These are phyloP conservation scores for Wickerhamomyces chaumierensis DNA, from an alignment of 805 yeast species.

Conservation along the genomic window DNA sequence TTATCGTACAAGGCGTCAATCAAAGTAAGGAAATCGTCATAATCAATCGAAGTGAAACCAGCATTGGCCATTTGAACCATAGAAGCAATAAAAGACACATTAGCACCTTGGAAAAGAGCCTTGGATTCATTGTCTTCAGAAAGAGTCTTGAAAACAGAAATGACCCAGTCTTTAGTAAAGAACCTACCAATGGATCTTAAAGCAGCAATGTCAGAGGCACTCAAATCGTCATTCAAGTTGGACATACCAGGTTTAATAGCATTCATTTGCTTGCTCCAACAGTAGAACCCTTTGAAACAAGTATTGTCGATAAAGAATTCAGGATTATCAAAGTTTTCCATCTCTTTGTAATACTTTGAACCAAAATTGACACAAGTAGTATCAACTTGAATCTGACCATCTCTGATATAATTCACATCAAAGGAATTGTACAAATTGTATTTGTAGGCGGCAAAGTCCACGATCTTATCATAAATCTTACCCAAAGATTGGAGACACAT, in stretches of 20 bases:
- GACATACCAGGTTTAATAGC: conserved; percentile 28
- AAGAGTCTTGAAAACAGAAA: conserved; percentile 35
- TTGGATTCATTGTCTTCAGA: conserved; percentile 59
- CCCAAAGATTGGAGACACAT: conserved; percentile 50
- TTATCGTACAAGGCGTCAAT: conserved; percentile 40
- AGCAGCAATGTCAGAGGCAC: conserved; percentile 29
- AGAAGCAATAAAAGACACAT: conserved; percentile 45
- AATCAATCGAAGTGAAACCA: conserved; percentile 29
- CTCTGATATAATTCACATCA: conserved; percentile 24
- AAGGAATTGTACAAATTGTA: conserved; percentile 36
- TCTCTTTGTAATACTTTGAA: conserved; percentile 36
- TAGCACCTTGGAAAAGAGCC: conserved; percentile 53
- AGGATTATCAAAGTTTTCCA: conserved; percentile 36
- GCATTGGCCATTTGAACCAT: conserved; percentile 38
- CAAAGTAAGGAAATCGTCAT: conserved; percentile 41
- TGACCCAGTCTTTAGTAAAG: conserved; percentile 51
- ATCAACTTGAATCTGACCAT: conserved; percentile 29
- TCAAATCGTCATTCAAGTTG: conserved; percentile 22
- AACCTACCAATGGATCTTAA: conserved; percentile 31
- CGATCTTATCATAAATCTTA: conserved; percentile 35
- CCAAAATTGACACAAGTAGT: conserved; percentile 35
- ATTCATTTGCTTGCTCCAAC: conserved; percentile 52
- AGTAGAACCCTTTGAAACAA: conserved; percentile 54
- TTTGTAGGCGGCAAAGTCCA: conserved; percentile 31
- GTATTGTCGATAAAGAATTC: conserved; percentile 46